Conservation (phyloP, 306 rosid species). For the Castanea mollissima region DNA sequence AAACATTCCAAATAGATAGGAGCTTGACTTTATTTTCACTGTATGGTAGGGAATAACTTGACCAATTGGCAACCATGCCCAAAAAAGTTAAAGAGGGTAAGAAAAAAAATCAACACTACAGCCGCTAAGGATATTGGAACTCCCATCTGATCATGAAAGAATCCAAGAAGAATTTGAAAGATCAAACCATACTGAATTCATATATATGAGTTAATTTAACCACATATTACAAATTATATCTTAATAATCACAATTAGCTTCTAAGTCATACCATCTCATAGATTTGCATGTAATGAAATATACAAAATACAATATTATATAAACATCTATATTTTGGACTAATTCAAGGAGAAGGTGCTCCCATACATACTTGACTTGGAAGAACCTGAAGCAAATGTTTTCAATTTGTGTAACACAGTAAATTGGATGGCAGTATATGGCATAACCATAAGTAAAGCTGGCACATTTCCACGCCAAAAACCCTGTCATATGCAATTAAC, state of each 20-base stretch:
- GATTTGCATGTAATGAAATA: background rate
- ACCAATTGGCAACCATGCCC: conserved; percentile 10
- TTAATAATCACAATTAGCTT: background rate
- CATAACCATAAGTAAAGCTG: conserved; percentile 98
- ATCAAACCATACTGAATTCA: background rate
- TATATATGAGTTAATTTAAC: background rate
- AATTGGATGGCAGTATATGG: conserved; percentile 94
- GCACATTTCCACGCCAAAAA: conserved; percentile 98
- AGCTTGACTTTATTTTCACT: background rate
- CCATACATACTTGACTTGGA: conserved; percentile 59
- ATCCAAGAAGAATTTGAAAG: background rate
- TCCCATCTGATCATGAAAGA: conserved; percentile 4
- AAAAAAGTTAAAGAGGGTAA: background rate
- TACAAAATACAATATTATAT: too few species aligned
- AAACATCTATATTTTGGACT: background rate
- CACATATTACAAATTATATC: background rate
- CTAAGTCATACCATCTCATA: background rate
- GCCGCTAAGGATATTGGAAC: background rate
- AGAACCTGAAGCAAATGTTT: conserved; percentile 88
- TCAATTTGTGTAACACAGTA: conserved; percentile 76
- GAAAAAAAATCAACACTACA: background rate
- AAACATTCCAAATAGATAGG: background rate
- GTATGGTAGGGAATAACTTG: background rate
- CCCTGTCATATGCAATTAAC: conserved; percentile 50
- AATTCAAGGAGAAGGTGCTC: background rate